Percentiles rank a stretch among this genome's conserved stretches.
Conservation (phyloP, 2,329 filamentous ascomycete genomes). For the Paracoccidioides brasiliensis region DNA sequence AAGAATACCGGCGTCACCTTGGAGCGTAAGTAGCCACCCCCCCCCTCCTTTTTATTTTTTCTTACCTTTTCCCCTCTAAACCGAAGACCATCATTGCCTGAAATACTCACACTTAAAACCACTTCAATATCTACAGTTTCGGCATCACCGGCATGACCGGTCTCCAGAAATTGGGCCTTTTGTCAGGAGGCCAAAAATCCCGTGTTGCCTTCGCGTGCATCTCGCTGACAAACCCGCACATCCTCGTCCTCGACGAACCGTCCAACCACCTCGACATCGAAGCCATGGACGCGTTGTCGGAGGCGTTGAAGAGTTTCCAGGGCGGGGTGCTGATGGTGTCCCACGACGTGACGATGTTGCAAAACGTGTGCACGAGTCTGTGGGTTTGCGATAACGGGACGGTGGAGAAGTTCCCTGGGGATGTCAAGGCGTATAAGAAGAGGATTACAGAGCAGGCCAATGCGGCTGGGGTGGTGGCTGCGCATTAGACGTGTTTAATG, state of each 20-base stretch:
- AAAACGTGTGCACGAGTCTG: slow-evolving; percentile 84
- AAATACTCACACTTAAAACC: too few relatives aligned
- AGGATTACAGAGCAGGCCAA: slow-evolving; percentile 82
- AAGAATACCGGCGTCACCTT: slow-evolving; percentile 90
- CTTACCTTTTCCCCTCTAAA: neutral
- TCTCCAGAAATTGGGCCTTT: slow-evolving; percentile 83
- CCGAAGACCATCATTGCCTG: neutral
- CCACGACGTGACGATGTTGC: slow-evolving; percentile 97
- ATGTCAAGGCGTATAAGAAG: slow-evolving; percentile 96
- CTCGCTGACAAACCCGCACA: slow-evolving; percentile 86
- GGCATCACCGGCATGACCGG: slow-evolving; percentile 86
- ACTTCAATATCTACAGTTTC: slow-evolving; percentile 28
- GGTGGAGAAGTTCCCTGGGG: slow-evolving; percentile 90
- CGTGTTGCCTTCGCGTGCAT: slow-evolving; percentile 97
- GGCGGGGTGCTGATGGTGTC: slow-evolving; percentile 97
- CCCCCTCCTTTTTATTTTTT: neutral
- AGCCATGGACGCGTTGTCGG: slow-evolving; percentile 89
- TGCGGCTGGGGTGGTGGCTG: slow-evolving; percentile 59
- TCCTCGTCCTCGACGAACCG: slow-evolving; percentile 93
- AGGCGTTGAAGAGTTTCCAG: slow-evolving; percentile 73
- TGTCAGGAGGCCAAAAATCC: slow-evolving; percentile 97
- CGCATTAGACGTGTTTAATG: slow-evolving; percentile 17
- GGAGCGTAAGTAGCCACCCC: slow-evolving; percentile 55
- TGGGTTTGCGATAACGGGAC: slow-evolving; percentile 95
- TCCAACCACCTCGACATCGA: slow-evolving; percentile 99